phyloP scores from a whole-genome alignment of 345 rosid genomes.

The Euclidium syriacum region DNA sequence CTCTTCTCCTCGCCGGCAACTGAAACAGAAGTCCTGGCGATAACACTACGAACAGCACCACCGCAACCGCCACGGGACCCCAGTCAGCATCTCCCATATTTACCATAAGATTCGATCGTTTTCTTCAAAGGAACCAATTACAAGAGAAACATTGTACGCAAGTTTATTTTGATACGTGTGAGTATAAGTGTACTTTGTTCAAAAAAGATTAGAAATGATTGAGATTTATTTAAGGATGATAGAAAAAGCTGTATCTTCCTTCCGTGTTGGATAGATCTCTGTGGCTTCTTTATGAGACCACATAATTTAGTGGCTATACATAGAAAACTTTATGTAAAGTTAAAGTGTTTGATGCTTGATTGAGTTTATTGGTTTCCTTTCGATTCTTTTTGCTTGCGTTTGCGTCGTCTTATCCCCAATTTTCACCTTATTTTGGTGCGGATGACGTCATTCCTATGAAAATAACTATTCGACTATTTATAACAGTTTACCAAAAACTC shows the following conservation, averaged over 20 bases:
- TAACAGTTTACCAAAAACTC: too few relatives aligned
- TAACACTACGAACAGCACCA: slow-evolving; percentile 30
- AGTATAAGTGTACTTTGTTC: too few relatives aligned
- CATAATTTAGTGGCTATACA: slow-evolving; percentile 5
- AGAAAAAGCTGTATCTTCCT: slow-evolving; percentile 14
- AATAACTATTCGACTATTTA: too few relatives aligned
- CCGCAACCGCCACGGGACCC: slow-evolving; percentile 34
- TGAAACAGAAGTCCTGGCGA: slow-evolving; percentile 34
- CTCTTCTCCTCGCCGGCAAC: slow-evolving; percentile 33
- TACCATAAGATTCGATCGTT: background rate
- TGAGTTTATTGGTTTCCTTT: slow-evolving; percentile 13
- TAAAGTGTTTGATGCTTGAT: slow-evolving; percentile 22
- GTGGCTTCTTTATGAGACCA: slow-evolving; percentile 14
- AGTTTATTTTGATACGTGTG: background rate
- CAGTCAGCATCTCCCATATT: slow-evolving; percentile 33
- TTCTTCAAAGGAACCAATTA: background rate
- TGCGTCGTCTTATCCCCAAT: background rate
- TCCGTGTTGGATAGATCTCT: slow-evolving; percentile 10
- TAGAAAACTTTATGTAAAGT: slow-evolving; percentile 10
- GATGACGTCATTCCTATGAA: too few relatives aligned
- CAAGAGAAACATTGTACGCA: background rate
- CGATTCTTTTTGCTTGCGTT: slow-evolving; percentile 11
- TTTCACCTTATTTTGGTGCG: too few relatives aligned
- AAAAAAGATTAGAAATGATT: too few relatives aligned
- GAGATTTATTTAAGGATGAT: slow-evolving; percentile 17